phyloP scores from a whole-genome alignment of 192 early-diverging fungal species.

The Powellomyces hirtus region DNA sequence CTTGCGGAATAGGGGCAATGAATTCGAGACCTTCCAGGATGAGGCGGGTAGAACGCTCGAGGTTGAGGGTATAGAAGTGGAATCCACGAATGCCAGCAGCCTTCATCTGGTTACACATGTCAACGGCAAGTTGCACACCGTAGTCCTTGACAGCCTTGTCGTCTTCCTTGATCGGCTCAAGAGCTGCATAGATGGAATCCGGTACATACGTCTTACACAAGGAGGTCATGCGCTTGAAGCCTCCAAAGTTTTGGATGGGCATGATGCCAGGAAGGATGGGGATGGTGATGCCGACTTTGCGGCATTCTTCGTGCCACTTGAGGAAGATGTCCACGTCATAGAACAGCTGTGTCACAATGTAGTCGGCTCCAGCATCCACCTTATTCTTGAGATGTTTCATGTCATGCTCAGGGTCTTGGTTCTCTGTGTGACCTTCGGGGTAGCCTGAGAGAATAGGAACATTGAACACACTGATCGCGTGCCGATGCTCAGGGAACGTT shows the following conservation, averaged over 20 bases:
- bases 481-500: background rate
- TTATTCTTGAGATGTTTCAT: slow-evolving; percentile 80
- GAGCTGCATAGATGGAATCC: slow-evolving; percentile 71
- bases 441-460: slow-evolving; percentile 40
- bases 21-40: slow-evolving; percentile 84
- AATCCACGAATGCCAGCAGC: slow-evolving; percentile 72
- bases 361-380: slow-evolving; percentile 88
- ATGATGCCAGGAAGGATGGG: slow-evolving; percentile 93
- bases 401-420: slow-evolving; percentile 72
- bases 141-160: slow-evolving; percentile 96
- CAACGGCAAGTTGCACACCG: slow-evolving; percentile 81
- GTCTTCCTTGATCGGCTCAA: slow-evolving; percentile 98
- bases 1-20: slow-evolving; percentile 67
- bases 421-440: slow-evolving; percentile 91
- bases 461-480: background rate
- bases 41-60: slow-evolving; percentile 83
- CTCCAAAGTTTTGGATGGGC: slow-evolving; percentile 92
- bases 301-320: slow-evolving; percentile 72
- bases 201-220: slow-evolving; percentile 89
- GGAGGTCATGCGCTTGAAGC: slow-evolving; percentile 89
- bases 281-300: slow-evolving; percentile 63
- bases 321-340: slow-evolving; percentile 89
- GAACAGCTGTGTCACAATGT: slow-evolving; percentile 93
- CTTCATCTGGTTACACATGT: slow-evolving; percentile 75
- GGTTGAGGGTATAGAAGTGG: slow-evolving; percentile 94